Evolutionary conservation across 2,329 filamentous ascomycete species (phyloP).

Genomic region (Exophiala lecanii-corni): DNA sequence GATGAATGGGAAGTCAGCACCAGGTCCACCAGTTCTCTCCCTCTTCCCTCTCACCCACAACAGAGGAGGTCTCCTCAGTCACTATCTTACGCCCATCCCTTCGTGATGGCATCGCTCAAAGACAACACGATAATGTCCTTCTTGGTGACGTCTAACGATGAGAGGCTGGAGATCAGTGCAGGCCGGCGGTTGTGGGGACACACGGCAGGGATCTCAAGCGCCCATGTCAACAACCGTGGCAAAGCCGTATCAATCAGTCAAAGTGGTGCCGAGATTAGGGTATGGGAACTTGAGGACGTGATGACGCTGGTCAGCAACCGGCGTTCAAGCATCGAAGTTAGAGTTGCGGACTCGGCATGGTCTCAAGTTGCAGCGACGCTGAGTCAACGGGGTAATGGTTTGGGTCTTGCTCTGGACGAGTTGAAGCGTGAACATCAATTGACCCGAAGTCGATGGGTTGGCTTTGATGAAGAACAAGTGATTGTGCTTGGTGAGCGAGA

Average conservation of each 20-base stretch:
- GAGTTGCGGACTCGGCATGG: constrained; percentile 25
- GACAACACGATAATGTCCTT: constrained; percentile 86
- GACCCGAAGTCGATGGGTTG: constrained; percentile 60
- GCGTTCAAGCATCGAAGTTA: constrained; percentile 52
- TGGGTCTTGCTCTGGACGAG: constrained; percentile 34
- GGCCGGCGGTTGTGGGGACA: constrained; percentile 84
- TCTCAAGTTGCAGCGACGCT: constrained; percentile 23
- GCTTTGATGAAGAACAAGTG: constrained; percentile 90
- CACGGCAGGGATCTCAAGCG: constrained; percentile 81
- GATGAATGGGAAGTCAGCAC: constrained; percentile 23
- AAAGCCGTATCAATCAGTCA: constrained; percentile 87
- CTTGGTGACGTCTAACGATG: constrained; percentile 68
- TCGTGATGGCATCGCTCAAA: constrained; percentile 74
- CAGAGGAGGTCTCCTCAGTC: constrained; percentile 50
- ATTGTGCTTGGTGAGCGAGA: constrained; percentile 71
- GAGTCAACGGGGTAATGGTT: constrained; percentile 27
- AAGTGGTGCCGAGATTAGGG: constrained; percentile 70
- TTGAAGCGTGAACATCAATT: constrained; percentile 38
- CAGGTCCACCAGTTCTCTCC: constrained; percentile 23
- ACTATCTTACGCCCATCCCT: constrained; percentile 74
- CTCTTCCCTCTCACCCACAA: constrained; percentile 35
- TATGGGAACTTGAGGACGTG: constrained; percentile 80
- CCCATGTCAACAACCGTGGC: constrained; percentile 76
- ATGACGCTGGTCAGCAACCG: constrained; percentile 30
- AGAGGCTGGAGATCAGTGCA: constrained; percentile 62